Evolutionary conservation across 352 stramenopile species (phyloP).

Genomic region (Pythium dissotocum): DNA sequence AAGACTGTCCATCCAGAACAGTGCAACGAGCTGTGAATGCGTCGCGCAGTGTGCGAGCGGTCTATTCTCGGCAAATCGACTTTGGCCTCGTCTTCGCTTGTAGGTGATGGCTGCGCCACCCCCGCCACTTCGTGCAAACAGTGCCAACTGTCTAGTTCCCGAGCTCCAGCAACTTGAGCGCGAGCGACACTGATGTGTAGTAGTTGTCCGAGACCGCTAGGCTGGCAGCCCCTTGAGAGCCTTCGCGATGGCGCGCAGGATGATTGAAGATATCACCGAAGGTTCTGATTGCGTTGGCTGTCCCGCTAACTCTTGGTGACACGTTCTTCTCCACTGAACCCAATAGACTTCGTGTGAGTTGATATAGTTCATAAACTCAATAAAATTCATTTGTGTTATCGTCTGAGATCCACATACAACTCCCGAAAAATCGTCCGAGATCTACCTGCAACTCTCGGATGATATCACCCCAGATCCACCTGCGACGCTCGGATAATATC

Average conservation of each 20-base stretch:
- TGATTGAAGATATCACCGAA: not conserved
- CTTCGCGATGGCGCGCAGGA: constrained; percentile 5
- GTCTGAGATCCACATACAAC: too few relatives aligned
- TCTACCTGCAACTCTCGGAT: too few relatives aligned
- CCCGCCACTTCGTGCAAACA: constrained; percentile 14
- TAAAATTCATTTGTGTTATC: too few relatives aligned
- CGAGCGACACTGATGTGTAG: constrained; percentile 8
- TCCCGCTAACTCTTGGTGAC: not conserved
- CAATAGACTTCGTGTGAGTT: constrained; percentile 1
- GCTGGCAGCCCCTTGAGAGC: not conserved
- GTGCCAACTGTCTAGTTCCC: constrained; percentile 23
- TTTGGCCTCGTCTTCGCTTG: constrained; percentile 10
- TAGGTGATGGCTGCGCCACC: constrained; percentile 22
- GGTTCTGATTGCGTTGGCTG: not conserved
- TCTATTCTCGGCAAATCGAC: not conserved
- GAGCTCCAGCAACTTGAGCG: constrained; percentile 11
- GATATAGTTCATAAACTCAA: too few relatives aligned
- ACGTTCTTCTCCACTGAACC: not conserved
- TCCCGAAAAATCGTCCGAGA: too few relatives aligned
- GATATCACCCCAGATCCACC: too few relatives aligned
- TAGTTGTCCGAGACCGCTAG: not conserved
- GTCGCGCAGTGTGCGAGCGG: not conserved
- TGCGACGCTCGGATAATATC: too few relatives aligned
- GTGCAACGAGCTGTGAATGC: not conserved
- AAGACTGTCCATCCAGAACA: not conserved